These are phyloP conservation scores for Apiospora pterosperma DNA, from an alignment of 2,329 filamentous ascomycete species.

Conservation along the genomic window DNA sequence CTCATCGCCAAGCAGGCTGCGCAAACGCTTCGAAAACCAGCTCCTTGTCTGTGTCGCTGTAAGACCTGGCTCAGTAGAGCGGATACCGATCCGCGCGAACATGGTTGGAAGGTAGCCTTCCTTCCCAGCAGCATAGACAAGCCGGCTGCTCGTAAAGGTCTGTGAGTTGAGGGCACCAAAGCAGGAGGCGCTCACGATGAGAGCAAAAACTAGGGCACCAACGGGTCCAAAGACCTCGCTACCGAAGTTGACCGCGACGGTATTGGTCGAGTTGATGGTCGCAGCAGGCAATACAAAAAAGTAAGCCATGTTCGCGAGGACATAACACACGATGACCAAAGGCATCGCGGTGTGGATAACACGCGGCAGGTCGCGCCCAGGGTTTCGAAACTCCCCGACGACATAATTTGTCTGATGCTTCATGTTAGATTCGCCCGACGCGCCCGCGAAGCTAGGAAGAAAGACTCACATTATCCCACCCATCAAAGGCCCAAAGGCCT, in stretches of 20 bases:
- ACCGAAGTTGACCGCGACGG: conserved; percentile 93
- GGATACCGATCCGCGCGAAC: conserved; percentile 79
- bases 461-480: conserved; percentile 87
- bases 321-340: conserved; percentile 83
- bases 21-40: conserved; percentile 57
- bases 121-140: conserved; percentile 92
- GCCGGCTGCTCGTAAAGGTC: conserved; percentile 85
- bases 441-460: too few species aligned
- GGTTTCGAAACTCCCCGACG: conserved; percentile 93
- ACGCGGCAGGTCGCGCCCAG: conserved; percentile 81
- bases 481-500: conserved; percentile 96
- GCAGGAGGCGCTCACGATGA: conserved; percentile 87
- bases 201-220: conserved; percentile 78
- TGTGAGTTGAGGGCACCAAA: conserved; percentile 94
- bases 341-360: conserved; percentile 98
- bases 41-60: conserved; percentile 47
- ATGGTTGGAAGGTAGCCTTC: conserved; percentile 86
- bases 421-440: conserved; percentile 21
- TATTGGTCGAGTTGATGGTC: conserved; percentile 83
- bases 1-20: conserved; percentile 68
- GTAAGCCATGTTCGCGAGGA: conserved; percentile 89
- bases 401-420: conserved; percentile 83
- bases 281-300: conserved; percentile 85
- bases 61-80: conserved; percentile 36
- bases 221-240: conserved; percentile 81